These are phyloP conservation scores for Zymoseptoria tritici DNA, from an alignment of 2,329 filamentous ascomycete genomes.

Conservation along the genomic window DNA sequence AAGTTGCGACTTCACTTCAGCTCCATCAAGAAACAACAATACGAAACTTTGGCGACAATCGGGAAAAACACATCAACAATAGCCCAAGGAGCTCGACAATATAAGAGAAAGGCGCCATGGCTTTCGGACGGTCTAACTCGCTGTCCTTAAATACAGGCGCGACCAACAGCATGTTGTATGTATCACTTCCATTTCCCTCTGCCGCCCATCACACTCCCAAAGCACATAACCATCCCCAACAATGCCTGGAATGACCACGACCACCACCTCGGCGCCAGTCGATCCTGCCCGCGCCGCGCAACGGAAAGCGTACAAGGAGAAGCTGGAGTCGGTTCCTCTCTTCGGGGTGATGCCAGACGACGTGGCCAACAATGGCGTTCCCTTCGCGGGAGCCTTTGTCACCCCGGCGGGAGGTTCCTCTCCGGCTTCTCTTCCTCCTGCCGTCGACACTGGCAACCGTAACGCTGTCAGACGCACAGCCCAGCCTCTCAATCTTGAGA, in stretches of 20 bases:
- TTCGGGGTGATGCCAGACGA: conserved; percentile 10
- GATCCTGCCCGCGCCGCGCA: not conserved
- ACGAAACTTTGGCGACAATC: not conserved
- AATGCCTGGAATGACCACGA: not conserved
- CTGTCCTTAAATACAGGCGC: conserved; percentile 49
- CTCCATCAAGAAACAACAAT: not conserved
- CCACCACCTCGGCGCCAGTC: not conserved
- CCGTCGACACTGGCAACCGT: not conserved
- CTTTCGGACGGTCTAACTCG: conserved; percentile 43
- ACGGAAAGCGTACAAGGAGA: conserved; percentile 1
- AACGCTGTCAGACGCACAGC: not conserved
- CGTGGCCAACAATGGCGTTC: conserved; percentile 4
- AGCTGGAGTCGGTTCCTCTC: not conserved
- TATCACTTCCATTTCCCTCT: conserved; percentile 1
- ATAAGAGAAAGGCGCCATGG: conserved; percentile 21
- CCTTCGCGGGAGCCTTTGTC: not conserved
- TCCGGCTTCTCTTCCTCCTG: not conserved
- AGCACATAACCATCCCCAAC: not conserved
- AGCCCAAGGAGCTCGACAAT: not conserved
- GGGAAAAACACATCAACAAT: not conserved
- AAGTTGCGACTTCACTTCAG: not conserved
- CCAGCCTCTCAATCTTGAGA: too few relatives aligned
- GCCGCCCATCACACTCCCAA: not conserved
- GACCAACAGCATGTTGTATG: conserved; percentile 34
- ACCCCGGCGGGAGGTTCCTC: not conserved